Evolutionary conservation across 108 stramenopile genomes (phyloP).

Genomic region (Epipyxis sp.): DNA sequence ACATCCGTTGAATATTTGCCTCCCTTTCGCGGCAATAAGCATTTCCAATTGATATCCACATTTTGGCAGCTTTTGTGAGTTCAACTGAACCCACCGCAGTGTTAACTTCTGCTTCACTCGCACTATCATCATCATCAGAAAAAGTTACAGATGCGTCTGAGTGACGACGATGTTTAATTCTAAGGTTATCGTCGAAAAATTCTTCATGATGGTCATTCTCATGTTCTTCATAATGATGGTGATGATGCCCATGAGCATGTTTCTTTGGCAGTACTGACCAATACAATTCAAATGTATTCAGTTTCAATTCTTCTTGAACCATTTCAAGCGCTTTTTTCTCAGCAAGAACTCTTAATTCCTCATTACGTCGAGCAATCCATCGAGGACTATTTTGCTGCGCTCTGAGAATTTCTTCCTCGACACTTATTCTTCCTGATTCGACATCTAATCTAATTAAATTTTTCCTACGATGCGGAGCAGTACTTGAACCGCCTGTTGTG

Average conservation of each 20-base stretch:
- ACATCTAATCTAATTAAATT: neutral
- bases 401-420: neutral
- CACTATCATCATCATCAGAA: neutral
- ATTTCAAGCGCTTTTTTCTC: neutral
- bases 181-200: neutral
- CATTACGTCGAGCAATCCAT: neutral
- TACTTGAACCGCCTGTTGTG: neutral
- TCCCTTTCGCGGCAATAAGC: neutral
- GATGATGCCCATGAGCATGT: too few species aligned
- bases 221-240: too few species aligned
- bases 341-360: neutral
- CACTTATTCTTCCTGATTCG: neutral
- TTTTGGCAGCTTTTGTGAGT: neutral
- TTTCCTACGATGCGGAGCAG: neutral
- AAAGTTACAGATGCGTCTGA: neutral
- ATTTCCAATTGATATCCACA: slow-evolving; percentile 6
- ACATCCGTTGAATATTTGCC: neutral
- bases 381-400: slow-evolving; percentile 1
- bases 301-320: neutral
- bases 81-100: neutral
- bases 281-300: slow-evolving; percentile 1
- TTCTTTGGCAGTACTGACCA: neutral
- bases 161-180: neutral
- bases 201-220: too few species aligned
- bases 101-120: neutral